These are phyloP conservation scores for Nymphaea thermarum DNA, from an alignment of 164 flowering plant genomes.

Conservation along the genomic window DNA sequence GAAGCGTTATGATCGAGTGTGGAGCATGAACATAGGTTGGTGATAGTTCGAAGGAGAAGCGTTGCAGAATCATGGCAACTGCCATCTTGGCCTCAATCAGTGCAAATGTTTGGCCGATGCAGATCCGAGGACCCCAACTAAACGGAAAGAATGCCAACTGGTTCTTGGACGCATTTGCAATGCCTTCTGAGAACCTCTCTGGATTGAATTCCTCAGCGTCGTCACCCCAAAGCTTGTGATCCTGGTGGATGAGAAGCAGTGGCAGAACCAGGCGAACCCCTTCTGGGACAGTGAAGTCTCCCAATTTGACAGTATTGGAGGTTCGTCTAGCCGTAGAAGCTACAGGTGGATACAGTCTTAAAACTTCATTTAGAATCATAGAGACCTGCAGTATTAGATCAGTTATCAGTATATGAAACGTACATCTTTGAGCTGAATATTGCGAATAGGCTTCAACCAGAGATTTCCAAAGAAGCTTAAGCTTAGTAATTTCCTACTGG, in stretches of 20 bases:
- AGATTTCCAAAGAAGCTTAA: too few relatives aligned
- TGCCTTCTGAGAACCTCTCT: neutral
- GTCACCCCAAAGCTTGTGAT: neutral
- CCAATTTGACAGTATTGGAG: neutral
- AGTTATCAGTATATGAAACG: neutral
- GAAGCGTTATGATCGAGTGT: neutral
- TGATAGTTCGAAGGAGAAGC: neutral
- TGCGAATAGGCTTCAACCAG: too few relatives aligned
- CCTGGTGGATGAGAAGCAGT: neutral
- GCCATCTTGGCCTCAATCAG: slow-evolving; percentile 3
- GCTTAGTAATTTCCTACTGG: too few relatives aligned
- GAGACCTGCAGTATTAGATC: neutral
- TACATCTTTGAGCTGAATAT: too few relatives aligned
- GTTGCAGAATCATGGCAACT: slow-evolving; percentile 1
- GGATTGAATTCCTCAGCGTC: slow-evolving; percentile 1
- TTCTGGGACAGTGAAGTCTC: neutral
- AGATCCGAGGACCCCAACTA: slow-evolving; percentile 1
- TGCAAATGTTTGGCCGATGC: neutral
- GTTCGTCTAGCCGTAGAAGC: neutral
- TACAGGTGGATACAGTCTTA: neutral
- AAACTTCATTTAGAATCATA: neutral
- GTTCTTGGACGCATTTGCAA: neutral
- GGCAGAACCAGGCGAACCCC: neutral
- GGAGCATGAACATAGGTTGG: slow-evolving; percentile 1
- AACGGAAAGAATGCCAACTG: slow-evolving; percentile 1